Evolutionary conservation across 1,139 yeast genomes (phyloP).

Genomic region (Kodamaea arcana): DNA sequence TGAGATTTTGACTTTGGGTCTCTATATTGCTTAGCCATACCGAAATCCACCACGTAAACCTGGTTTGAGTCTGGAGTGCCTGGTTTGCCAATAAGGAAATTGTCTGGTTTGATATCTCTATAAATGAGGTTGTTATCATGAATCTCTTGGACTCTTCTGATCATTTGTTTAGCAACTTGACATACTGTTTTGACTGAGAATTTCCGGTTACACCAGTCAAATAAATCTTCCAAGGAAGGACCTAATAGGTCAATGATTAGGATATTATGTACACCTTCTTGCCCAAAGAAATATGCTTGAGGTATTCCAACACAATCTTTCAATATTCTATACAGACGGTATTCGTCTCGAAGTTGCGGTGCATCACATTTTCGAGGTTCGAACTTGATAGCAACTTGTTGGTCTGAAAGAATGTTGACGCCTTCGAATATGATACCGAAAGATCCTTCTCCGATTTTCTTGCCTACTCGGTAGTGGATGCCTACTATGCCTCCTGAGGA

Average conservation of each 20-base stretch:
- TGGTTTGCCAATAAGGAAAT: conserved; percentile 67
- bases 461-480: conserved; percentile 74
- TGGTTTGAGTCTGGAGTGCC: conserved; percentile 59
- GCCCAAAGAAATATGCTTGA: conserved; percentile 74
- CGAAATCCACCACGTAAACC: conserved; percentile 48
- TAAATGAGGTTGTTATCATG: conserved; percentile 70
- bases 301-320: conserved; percentile 65
- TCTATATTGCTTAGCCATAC: conserved; percentile 66
- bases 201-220: conserved; percentile 78
- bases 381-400: conserved; percentile 75
- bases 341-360: conserved; percentile 75
- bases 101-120: conserved; percentile 76
- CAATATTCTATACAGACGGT: conserved; percentile 65
- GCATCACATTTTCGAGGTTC: conserved; percentile 80
- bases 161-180: conserved; percentile 74
- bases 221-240: conserved; percentile 72
- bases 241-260: conserved; percentile 71
- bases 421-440: conserved; percentile 84
- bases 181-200: conserved; percentile 69
- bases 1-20: conserved; percentile 58
- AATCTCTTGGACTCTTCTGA: conserved; percentile 58
- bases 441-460: conserved; percentile 82
- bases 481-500: conserved; percentile 61
- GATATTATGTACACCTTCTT: conserved; percentile 74
- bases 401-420: conserved; percentile 66